Conservation (phyloP, 495 filamentous ascomycete species). For the Penicillium goetzii region DNA sequence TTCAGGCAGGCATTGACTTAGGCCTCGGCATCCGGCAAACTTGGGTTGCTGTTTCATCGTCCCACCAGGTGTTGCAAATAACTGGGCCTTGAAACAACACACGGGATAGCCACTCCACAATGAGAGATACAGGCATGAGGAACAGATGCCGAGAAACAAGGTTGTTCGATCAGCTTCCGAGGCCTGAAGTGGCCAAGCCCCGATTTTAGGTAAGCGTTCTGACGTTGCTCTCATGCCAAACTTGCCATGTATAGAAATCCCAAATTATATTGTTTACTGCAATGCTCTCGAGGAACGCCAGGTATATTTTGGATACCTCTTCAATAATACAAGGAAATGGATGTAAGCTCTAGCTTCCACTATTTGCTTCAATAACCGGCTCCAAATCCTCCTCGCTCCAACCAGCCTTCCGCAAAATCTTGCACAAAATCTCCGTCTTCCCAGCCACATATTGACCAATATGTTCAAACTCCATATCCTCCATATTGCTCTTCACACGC, state of each 20-base stretch:
- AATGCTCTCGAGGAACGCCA: neutral
- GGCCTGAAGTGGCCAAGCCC: neutral
- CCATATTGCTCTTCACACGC: constrained; percentile 8
- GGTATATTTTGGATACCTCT: too few relatives aligned
- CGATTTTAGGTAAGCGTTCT: neutral
- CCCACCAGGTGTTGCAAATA: constrained; percentile 9
- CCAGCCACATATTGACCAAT: constrained; percentile 12
- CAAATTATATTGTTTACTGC: too few relatives aligned
- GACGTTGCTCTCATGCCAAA: neutral
- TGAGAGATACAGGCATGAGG: neutral
- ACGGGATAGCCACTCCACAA: constrained; percentile 5
- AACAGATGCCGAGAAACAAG: neutral
- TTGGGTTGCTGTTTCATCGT: constrained; percentile 22
- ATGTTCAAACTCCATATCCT: constrained; percentile 8
- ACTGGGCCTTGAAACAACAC: constrained; percentile 12
- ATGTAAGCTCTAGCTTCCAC: neutral
- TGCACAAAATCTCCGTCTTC: constrained; percentile 13
- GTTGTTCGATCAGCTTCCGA: neutral
- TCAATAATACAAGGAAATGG: too few relatives aligned
- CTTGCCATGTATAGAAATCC: neutral
- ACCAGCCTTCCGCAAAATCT: constrained; percentile 16
- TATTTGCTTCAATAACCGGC: neutral
- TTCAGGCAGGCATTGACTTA: constrained; percentile 1
- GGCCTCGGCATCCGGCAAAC: neutral
- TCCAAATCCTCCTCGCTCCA: constrained; percentile 1